Base-by-base conservation (phyloP, 192 early-diverging fungal genomes). In the Entomortierella chlamydospora region DNA sequence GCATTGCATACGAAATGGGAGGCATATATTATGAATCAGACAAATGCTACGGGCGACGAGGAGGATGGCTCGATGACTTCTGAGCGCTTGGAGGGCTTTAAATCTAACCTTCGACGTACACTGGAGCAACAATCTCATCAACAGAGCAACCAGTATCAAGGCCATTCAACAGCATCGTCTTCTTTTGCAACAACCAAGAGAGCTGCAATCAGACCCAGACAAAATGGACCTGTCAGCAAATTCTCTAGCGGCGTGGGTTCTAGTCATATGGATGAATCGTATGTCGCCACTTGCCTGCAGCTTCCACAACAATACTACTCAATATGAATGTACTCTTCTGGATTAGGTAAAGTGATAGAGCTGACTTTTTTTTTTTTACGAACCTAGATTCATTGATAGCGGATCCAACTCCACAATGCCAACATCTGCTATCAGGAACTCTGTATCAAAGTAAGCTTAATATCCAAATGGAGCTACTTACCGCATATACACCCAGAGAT, bases 1-100 rank as follows among this genome's bases (percentile, higher is more conserved):
- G 45, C 68, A 5, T 61, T 79, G 15, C 68, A 79, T 31, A 64
- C 76, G 47, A 79, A 79, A 60, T 79, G 76, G 76, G 76, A 79
- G 52, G 76, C 68, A 2, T 79, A 66, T 26, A 70, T 79, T 52
- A 70, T 79, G 68, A 79, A 66, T 51, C 42, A 17, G 4, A 62
- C 28, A 15, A 55, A 18, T 4, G 23, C 55, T 2, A 23, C 22
- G 4, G 58, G 29, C 20, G 76, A 60, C 23, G 72, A 61, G 1
- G 72, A 67, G 20, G 70, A 74, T 26, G 72, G 57, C 10, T 61
- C 76, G 15, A 70, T 79, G 68, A 64, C 68, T 17, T 8, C 34
- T 13, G 52, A 41, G 30, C 60, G 70, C 22, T 57, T 79, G 17
- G 76, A 79, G 11, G 68, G 76, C 17, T 79, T 79, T 39, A 79